Evolutionary conservation across 2,329 filamentous ascomycete species (phyloP).

Genomic region (Penicillium sp.): DNA sequence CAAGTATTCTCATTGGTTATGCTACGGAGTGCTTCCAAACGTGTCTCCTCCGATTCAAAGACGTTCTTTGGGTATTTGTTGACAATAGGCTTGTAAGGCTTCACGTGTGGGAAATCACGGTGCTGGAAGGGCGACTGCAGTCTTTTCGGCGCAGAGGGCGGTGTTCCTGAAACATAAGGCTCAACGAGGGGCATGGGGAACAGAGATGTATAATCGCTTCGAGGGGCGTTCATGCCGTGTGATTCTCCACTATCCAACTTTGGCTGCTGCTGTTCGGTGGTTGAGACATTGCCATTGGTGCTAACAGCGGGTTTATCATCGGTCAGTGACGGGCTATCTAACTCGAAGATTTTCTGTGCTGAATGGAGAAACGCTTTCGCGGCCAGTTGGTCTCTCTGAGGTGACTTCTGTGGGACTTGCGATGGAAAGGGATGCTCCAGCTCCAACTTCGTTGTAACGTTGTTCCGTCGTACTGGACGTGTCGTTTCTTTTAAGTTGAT

Average conservation of each 20-base stretch:
- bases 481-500: background rate
- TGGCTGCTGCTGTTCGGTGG: background rate
- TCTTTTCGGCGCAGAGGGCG: background rate
- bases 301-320: background rate
- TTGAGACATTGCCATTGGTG: background rate
- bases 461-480: background rate
- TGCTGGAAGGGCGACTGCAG: constrained; percentile 6
- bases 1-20: background rate
- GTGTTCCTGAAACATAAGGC: background rate
- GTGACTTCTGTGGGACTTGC: background rate
- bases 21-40: constrained; percentile 1
- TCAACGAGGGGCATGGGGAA: background rate
- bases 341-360: background rate
- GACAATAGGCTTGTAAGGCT: constrained; percentile 3
- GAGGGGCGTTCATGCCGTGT: background rate
- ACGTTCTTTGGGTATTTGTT: constrained; percentile 11
- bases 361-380: background rate
- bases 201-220: background rate
- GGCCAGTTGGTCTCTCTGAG: background rate
- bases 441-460: background rate
- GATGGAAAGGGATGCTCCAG: background rate
- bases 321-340: background rate
- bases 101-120: background rate
- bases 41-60: constrained; percentile 5
- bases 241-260: background rate